These are phyloP conservation scores for Asterella californica DNA, from an alignment of 225 moss, liverwort and hornwort species.

Conservation along the genomic window DNA sequence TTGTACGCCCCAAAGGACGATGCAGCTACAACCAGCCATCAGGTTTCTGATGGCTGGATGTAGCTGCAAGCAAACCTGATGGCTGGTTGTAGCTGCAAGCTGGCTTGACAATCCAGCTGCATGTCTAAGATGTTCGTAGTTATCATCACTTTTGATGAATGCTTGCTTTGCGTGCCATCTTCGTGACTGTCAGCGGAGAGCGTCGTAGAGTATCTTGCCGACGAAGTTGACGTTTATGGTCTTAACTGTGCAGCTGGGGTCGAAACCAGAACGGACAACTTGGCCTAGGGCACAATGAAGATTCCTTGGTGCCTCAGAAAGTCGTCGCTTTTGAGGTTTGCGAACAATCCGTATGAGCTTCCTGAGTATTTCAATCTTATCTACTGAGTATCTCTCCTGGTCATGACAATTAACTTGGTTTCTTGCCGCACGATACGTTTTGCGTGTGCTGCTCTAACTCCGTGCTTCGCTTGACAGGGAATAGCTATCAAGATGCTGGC, in stretches of 20 bases:
- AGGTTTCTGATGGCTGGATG: background rate
- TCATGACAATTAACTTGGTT: background rate
- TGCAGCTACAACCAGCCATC: too few species aligned
- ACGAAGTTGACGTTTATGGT: background rate
- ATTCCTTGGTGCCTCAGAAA: conserved; percentile 70
- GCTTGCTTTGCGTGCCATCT: background rate
- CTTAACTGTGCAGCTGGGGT: conserved; percentile 64
- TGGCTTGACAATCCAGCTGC: background rate
- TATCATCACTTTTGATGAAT: background rate
- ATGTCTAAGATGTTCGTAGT: background rate
- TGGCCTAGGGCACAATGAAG: conserved; percentile 78
- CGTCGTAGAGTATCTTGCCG: background rate
- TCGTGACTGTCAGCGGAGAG: background rate
- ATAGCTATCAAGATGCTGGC: conserved; percentile 70
- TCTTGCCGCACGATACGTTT: background rate
- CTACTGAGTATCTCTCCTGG: background rate
- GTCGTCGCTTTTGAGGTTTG: conserved; percentile 66
- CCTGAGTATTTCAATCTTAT: background rate
- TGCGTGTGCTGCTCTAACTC: background rate
- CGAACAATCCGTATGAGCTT: background rate
- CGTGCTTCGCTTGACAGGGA: conserved; percentile 40
- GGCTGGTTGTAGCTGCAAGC: background rate
- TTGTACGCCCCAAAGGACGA: background rate
- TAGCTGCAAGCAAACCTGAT: too few species aligned
- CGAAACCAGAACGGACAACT: conserved; percentile 95